Percentiles rank a stretch among this genome's conserved stretches.
phyloP scores from a whole-genome alignment of 176 grass and related monocot genomes.

The Zoysia japonica region DNA sequence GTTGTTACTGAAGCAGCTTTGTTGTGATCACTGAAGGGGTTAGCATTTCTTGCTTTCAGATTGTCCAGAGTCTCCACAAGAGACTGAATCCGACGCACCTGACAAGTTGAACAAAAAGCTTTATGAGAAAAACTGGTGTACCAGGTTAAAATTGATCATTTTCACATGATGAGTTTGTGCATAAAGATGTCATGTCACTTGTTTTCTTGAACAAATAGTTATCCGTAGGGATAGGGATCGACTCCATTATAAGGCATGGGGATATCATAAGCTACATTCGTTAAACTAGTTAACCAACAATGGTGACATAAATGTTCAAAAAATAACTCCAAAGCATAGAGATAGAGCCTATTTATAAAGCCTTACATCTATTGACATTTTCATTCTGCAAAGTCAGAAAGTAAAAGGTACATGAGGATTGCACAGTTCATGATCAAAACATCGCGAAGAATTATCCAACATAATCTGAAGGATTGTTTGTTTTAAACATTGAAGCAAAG shows the following conservation, averaged over 20 bases:
- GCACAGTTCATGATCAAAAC: not conserved
- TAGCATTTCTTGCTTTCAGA: slow-evolving; percentile 70
- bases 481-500: not conserved
- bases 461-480: not conserved
- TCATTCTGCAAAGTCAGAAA: not conserved
- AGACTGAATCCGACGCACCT: slow-evolving; percentile 62
- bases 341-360: not conserved
- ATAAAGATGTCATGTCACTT: not conserved
- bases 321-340: not conserved
- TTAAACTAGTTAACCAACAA: not conserved
- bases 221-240: not conserved
- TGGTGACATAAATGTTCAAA: not conserved
- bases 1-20: slow-evolving; percentile 63
- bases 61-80: slow-evolving; percentile 66
- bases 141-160: not conserved
- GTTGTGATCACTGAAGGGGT: slow-evolving; percentile 47
- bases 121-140: not conserved
- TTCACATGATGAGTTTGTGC: not conserved
- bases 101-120: slow-evolving; percentile 13
- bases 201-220: not conserved
- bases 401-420: not conserved
- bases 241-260: not conserved
- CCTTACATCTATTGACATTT: slow-evolving; percentile 1
- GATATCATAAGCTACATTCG: not conserved
- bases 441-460: not conserved